These are phyloP conservation scores for Geotrichum europaeum DNA, from an alignment of 1,139 yeast genomes.

Conservation along the genomic window DNA sequence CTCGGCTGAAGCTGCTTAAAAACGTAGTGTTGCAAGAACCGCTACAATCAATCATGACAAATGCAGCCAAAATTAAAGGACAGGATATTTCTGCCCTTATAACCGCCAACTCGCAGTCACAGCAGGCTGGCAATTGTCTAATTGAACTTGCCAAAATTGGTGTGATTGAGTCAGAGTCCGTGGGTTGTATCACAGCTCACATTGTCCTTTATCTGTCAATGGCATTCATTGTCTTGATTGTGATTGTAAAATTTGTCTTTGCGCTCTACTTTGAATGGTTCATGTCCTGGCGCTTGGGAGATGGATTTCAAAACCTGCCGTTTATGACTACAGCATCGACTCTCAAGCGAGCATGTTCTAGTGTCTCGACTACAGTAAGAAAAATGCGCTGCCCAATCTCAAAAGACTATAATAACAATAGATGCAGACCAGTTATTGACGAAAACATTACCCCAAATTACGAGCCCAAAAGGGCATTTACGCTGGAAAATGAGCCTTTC, in stretches of 20 bases:
- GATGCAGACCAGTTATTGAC: background rate
- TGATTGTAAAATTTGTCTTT: constrained; percentile 61
- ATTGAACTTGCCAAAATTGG: constrained; percentile 79
- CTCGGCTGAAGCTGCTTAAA: constrained; percentile 60
- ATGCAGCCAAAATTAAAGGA: constrained; percentile 14
- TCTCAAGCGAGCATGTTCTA: constrained; percentile 6
- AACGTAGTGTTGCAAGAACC: constrained; percentile 56
- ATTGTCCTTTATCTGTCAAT: constrained; percentile 64
- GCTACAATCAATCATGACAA: constrained; percentile 37
- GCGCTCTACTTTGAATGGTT: constrained; percentile 83
- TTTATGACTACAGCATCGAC: constrained; percentile 12
- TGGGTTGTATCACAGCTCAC: constrained; percentile 78
- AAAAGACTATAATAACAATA: background rate
- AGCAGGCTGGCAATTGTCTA: constrained; percentile 63
- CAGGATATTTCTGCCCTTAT: constrained; percentile 18
- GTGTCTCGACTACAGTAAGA: background rate
- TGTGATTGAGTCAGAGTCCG: constrained; percentile 68
- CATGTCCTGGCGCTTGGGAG: constrained; percentile 27
- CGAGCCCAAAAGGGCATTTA: background rate
- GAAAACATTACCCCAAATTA: background rate
- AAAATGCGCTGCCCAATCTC: background rate
- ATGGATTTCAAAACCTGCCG: constrained; percentile 14
- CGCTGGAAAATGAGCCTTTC: constrained; percentile 27
- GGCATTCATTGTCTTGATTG: constrained; percentile 69
- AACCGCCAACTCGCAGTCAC: constrained; percentile 30